phyloP scores from a whole-genome alignment of 164 flowering plant species.

The Platanus orientalis region DNA sequence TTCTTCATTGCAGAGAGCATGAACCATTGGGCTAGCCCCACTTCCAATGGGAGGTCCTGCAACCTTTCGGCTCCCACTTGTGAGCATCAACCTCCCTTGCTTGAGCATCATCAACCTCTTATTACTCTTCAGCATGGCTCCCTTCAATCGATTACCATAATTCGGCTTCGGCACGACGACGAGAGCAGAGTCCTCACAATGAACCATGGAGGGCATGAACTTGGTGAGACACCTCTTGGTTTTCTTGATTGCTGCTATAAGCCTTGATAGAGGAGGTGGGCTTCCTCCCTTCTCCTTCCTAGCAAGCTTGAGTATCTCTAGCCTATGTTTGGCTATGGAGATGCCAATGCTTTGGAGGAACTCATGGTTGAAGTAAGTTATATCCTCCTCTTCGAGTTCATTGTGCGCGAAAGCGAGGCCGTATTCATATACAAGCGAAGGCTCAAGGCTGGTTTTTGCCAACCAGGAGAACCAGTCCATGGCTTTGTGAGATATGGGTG shows the following conservation, averaged over 20 bases:
- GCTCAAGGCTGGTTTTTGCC: conserved; percentile 54
- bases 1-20: conserved; percentile 9
- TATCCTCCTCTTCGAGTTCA: conserved; percentile 64
- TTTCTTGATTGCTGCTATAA: conserved; percentile 48
- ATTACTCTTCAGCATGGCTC: conserved; percentile 57
- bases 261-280: conserved; percentile 38
- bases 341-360: conserved; percentile 84
- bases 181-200: conserved; percentile 47
- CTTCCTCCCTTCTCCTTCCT: conserved; percentile 33
- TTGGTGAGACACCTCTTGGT: conserved; percentile 39
- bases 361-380: conserved; percentile 69
- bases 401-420: conserved; percentile 56
- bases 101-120: conserved; percentile 26
- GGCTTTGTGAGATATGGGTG: conserved; percentile 10
- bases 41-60: conserved; percentile 15
- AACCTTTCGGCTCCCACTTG: conserved; percentile 33
- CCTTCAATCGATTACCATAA: conserved; percentile 48
- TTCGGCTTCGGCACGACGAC: conserved; percentile 41
- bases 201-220: conserved; percentile 39
- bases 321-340: conserved; percentile 72
- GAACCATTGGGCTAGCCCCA: conserved; percentile 23
- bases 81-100: conserved; percentile 50
- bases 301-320: conserved; percentile 80
- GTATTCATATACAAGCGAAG: conserved; percentile 54
- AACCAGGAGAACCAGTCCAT: conserved; percentile 94